Evolutionary conservation across 2,329 filamentous ascomycete genomes (phyloP).

Genomic region (Beauveria rudraprayagi): DNA sequence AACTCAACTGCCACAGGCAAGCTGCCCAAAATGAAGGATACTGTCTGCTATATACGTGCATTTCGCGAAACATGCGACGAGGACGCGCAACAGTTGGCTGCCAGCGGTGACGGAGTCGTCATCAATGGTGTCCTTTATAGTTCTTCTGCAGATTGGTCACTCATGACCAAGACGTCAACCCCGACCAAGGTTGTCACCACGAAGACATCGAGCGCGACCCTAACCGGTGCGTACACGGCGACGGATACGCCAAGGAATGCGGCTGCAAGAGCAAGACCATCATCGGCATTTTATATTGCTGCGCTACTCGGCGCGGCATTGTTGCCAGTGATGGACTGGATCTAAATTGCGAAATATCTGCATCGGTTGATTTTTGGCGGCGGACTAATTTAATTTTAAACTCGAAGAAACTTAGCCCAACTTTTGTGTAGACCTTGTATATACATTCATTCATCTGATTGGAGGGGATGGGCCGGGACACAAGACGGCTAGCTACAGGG

Average conservation of each 20-base stretch:
- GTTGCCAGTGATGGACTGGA: neutral
- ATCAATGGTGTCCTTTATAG: conserved; percentile 51
- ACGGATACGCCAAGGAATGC: conserved; percentile 24
- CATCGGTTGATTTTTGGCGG: neutral
- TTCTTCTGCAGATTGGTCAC: conserved; percentile 33
- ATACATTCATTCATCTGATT: neutral
- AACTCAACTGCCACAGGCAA: conserved; percentile 50
- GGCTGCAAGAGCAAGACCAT: neutral
- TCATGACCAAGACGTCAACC: conserved; percentile 20
- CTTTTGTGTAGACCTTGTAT: neutral
- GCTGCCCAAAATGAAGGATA: conserved; percentile 36
- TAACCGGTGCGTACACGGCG: conserved; percentile 29
- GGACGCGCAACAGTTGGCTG: conserved; percentile 38
- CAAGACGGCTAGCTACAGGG: neutral
- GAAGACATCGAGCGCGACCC: conserved; percentile 15
- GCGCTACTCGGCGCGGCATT: neutral
- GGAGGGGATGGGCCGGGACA: neutral
- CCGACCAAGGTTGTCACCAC: conserved; percentile 17
- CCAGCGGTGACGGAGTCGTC: conserved; percentile 45
- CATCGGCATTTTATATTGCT: neutral
- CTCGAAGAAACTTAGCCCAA: neutral
- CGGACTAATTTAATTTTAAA: neutral
- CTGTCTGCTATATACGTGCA: conserved; percentile 54
- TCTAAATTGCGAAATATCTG: neutral
- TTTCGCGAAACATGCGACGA: conserved; percentile 43